A percentile compares a stretch with the other conserved stretches of the same genome.
Evolutionary conservation across 768 basidiomycete species (phyloP).

Genomic region (Rhodotorula graminis): DNA sequence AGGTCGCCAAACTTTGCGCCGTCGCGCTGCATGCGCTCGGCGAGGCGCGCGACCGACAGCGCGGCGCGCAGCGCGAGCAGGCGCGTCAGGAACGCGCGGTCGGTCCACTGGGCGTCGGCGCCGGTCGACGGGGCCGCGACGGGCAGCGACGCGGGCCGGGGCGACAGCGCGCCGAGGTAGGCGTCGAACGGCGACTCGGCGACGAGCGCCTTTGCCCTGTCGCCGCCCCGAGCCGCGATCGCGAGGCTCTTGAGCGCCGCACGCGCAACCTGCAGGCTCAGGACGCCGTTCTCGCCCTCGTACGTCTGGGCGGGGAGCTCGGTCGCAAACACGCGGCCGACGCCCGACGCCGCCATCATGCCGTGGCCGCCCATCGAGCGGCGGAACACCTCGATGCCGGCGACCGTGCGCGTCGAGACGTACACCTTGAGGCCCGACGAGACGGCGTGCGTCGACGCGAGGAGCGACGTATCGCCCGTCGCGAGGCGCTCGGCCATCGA

Average conservation of each 20-base stretch:
- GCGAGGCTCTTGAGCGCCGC: slow-evolving; percentile 61
- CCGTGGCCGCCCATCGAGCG: slow-evolving; percentile 69
- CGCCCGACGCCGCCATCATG: slow-evolving; percentile 63
- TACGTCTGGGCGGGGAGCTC: slow-evolving; percentile 59
- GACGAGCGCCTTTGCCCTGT: neutral
- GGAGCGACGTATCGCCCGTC: slow-evolving; percentile 57
- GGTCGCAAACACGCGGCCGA: slow-evolving; percentile 50
- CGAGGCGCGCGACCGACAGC: slow-evolving; percentile 53
- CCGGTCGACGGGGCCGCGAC: neutral
- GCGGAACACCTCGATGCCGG: slow-evolving; percentile 27
- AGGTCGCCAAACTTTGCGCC: slow-evolving; percentile 48
- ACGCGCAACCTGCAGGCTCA: slow-evolving; percentile 69
- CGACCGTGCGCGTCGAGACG: slow-evolving; percentile 52
- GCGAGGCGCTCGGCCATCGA: slow-evolving; percentile 54
- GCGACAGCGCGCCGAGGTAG: slow-evolving; percentile 58
- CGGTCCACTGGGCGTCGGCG: slow-evolving; percentile 44
- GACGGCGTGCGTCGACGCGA: slow-evolving; percentile 68
- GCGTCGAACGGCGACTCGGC: slow-evolving; percentile 47
- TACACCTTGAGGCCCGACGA: slow-evolving; percentile 66
- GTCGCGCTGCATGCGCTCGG: slow-evolving; percentile 46
- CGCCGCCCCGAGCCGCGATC: neutral
- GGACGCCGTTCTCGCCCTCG: slow-evolving; percentile 69
- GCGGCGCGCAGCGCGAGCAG: slow-evolving; percentile 65
- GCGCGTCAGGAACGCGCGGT: slow-evolving; percentile 46
- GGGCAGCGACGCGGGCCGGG: slow-evolving; percentile 5